These are phyloP conservation scores for Rhododendron simsii DNA, from an alignment of 148 eudicot species.

Conservation along the genomic window DNA sequence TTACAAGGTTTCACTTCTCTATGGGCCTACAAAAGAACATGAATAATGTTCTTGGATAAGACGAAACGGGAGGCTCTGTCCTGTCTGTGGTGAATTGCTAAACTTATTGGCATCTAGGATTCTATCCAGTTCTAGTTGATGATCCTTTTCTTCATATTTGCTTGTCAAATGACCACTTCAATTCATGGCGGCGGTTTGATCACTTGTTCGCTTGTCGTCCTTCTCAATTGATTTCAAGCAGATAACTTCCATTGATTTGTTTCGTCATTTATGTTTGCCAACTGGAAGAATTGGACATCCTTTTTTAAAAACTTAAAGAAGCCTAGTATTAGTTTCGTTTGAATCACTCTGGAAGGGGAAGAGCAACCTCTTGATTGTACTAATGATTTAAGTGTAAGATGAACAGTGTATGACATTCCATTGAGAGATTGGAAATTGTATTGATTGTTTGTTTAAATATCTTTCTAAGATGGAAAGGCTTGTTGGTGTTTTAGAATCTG, in stretches of 20 bases:
- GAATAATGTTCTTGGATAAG: neutral
- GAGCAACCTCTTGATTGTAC: neutral
- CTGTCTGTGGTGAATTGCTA: neutral
- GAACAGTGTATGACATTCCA: neutral
- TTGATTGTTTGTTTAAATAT: neutral
- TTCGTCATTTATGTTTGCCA: neutral
- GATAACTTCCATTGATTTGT: neutral
- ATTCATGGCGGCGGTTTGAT: neutral
- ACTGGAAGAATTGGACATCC: neutral
- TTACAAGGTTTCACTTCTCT: neutral
- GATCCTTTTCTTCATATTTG: neutral
- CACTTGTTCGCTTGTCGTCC: neutral
- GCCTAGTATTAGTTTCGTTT: neutral
- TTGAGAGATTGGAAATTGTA: neutral
- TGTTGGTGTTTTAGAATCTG: neutral
- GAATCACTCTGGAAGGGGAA: neutral
- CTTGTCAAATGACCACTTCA: neutral
- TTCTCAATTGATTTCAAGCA: neutral
- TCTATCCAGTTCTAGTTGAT: neutral
- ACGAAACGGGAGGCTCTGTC: neutral
- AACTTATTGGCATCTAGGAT: neutral
- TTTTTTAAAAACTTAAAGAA: neutral
- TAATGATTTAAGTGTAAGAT: neutral
- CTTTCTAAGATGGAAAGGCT: neutral
- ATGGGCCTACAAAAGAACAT: neutral